Base-by-base conservation (phyloP, 768 basidiomycete species). In the Fomitopsis serialis region DNA sequence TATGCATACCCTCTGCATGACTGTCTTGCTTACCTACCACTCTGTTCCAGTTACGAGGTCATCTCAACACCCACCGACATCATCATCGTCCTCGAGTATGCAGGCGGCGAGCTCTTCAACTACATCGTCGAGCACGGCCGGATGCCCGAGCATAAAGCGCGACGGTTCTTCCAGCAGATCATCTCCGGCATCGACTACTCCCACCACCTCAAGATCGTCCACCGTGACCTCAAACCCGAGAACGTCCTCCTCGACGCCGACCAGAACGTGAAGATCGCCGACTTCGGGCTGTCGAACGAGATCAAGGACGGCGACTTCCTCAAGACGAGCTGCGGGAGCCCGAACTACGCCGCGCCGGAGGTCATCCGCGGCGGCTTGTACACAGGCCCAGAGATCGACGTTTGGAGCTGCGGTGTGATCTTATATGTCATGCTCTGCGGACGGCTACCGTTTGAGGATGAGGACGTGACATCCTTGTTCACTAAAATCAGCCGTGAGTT, bases 351-450 rank as follows among this genome's bases (percentile, higher is more conserved):
- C 52, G 96, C 97, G 0, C 97, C 97, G 1, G 97, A 99, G 66
- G 96, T 99, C 63, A 97, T 99, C 58, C 82, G 87, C 17, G 97
- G 97, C 5, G 90, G 91, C 25, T 78, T 95, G 8, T 99, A 99
- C 66, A 93, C 93, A 0, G 97, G 97, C 0, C 95, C 96, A 0
- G 97, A 98, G 71, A 97, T 98, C 63, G 97, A 99, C 59, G 93
- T 98, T 11, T 99, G 97, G 97, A 93, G 91, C 61, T 91, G 91
- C 52, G 97, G 97, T 0, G 96, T 99, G n/a, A 98, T 99, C 60
- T 80, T 99, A 48, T 98, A 95, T 71, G 97, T 98, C 53, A 94
- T 99, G 87, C 79, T 99, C 4, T 95, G 91, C 64, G 97, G 96
- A 4, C 76, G 89, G 45, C 78, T 99, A 27, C 97, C 97, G 1